Base-by-base conservation (phyloP, 75 land plant species). In the Ceratopteris richardii region DNA sequence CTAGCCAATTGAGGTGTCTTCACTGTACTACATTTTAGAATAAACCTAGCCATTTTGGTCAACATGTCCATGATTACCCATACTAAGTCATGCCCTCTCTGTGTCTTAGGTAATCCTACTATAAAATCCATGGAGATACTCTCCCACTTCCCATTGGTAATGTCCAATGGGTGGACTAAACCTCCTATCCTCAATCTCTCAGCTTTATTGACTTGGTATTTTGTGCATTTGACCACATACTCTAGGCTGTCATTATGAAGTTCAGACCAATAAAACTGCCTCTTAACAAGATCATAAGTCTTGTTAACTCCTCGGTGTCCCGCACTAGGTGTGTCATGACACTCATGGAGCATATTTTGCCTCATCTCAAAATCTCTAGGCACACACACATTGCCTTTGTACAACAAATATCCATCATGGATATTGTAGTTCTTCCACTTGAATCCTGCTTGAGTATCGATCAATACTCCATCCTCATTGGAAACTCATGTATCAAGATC, bases 261-360 rank as follows among this genome's bases (percentile, higher is more conserved):
- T 46, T 17, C 48, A 46, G 48, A 20, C 48, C n/a, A 46, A 46
- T 46, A 46, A 20, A 46, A 46, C 3, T 46, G 48, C 21, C 1
- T 14, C 21, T 20, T 46, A n/a, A 46, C 21, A 20, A 46, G 48
- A 46, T 3, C 14, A 46, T 17, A 14, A 17, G n/a, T 46, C 48
- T 46, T 46, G n/a, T 46, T 17, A 4, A 46, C 21, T 2, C 48
- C 48, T 46, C 2, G 21, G 17, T 46, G 48, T n/a, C 48, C 48
- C 21, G 48, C 48, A 14, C 48, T 46, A 7, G 48, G 48, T 7
- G 14, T 46, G 17, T 46, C 48, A 14, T 46, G 48, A 46, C 48
- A 46, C 21, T 46, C 14, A 46, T 46, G 17, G 21, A 46, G 48
- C 3, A 46, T 46, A 2, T 46, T 5, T 2, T 17, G 48, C 48